Evolutionary conservation across 306 rosid genomes (phyloP).

Genomic region (Carpinus fangiana): DNA sequence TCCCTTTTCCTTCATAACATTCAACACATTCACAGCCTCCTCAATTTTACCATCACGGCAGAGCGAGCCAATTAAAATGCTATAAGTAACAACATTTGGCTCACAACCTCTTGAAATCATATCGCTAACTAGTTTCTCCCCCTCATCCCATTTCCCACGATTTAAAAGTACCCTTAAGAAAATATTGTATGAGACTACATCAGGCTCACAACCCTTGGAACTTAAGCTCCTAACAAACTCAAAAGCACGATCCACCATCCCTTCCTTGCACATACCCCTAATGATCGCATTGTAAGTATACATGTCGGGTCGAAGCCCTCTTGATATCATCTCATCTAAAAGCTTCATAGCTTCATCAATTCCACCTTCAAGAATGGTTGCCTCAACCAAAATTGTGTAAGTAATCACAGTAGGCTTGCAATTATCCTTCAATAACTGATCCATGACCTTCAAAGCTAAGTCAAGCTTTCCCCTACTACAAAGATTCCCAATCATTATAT

Average conservation of each 20-base stretch:
- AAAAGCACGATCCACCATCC: constrained; percentile 68
- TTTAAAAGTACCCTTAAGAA: constrained; percentile 59
- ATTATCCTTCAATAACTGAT: constrained; percentile 59
- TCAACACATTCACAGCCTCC: constrained; percentile 65
- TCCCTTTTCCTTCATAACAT: constrained; percentile 76
- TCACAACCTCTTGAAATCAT: constrained; percentile 63
- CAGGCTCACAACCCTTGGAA: constrained; percentile 60
- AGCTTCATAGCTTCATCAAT: constrained; percentile 66
- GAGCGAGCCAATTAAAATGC: constrained; percentile 60
- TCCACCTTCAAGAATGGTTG: constrained; percentile 64
- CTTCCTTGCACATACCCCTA: constrained; percentile 73
- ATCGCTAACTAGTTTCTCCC: constrained; percentile 55
- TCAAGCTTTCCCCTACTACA: constrained; percentile 65
- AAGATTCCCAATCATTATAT: constrained; percentile 76
- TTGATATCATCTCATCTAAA: constrained; percentile 68
- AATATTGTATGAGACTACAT: constrained; percentile 64
- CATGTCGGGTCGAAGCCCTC: constrained; percentile 74
- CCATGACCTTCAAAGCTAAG: constrained; percentile 55
- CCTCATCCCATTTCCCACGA: constrained; percentile 64
- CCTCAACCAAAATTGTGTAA: constrained; percentile 80
- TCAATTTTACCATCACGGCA: constrained; percentile 65
- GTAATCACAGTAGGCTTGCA: constrained; percentile 80
- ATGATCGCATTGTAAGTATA: constrained; percentile 64
- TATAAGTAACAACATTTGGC: constrained; percentile 68
- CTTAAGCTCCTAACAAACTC: constrained; percentile 48